Base-by-base conservation (phyloP, 1,284 basidiomycete genomes). In the Testicularia cyperi region DNA sequence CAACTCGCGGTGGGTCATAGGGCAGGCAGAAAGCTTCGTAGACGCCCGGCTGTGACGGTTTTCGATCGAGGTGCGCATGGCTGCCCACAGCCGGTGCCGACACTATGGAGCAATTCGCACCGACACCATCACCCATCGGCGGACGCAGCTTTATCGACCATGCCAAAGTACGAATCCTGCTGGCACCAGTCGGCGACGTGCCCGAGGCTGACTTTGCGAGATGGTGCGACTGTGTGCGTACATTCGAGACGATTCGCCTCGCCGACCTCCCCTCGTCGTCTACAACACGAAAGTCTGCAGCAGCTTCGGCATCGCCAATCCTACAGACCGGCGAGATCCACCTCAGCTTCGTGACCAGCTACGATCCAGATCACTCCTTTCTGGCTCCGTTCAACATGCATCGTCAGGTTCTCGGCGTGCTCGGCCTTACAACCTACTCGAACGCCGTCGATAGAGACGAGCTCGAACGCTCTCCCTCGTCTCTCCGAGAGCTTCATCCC, bases 311-410 rank as follows among this genome's bases (percentile, higher is more conserved):
- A 3, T 54, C 66, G 12, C 37, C 57, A 3, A 49, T 75, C n/a
- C 33, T 61, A 8, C 52, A 64, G 27, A 51, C 53, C 23, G 72
- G 74, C 32, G 74, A 76, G 41, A 41, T 76, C 4, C 74, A 74
- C 16, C 39, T 76, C 9, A 63, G 54, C 4, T 76, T 74, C 38
- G 54, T 74, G 33, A 75, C 72, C 21, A 64, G 69, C 34, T 69
- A 74, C 36, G 69, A 75, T 27, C 65, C 67, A 0, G 46, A 63
- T 25, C 72, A 74, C 38, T 44, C 65, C 8, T 76, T 73, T 37
- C 52, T 76, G 14, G 65, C 74, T 8, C 74, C 74, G 1, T 72
- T 76, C 43, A 65, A 66, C 53, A 43, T 74, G 55, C 66, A 70
- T 31, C 34, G 57, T 1, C 65, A 70, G 36, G 74, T 76, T 25